Percentiles rank a stretch among this genome's conserved stretches.
Conservation (phyloP, 2,329 filamentous ascomycete genomes). For the Fusarium sarcochroum region DNA sequence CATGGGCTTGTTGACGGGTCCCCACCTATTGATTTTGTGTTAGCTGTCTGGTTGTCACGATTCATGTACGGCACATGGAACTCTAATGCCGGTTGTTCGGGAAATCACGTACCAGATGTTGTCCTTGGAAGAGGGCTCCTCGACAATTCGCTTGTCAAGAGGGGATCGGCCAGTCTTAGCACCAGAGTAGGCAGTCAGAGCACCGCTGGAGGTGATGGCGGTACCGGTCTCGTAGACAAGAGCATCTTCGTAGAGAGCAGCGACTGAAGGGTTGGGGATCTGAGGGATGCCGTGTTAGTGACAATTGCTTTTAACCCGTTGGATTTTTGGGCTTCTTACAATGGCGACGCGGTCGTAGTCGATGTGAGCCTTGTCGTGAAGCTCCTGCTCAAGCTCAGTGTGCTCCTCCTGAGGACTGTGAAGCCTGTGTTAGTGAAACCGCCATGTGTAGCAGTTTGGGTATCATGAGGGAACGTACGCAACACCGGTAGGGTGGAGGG, state of each 20-base stretch:
- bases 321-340: conserved; percentile 68
- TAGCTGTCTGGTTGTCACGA: conserved; percentile 47
- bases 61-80: conserved; percentile 26
- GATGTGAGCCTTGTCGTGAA: conserved; percentile 98
- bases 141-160: conserved; percentile 96
- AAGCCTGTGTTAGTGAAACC: conserved; percentile 49
- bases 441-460: conserved; percentile 23
- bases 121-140: conserved; percentile 89
- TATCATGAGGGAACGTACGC: conserved; percentile 72
- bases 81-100: conserved; percentile 26
- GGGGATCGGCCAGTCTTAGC: conserved; percentile 98
- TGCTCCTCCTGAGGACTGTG: conserved; percentile 84
- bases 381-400: conserved; percentile 96
- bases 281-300: conserved; percentile 49
- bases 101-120: conserved; percentile 79
- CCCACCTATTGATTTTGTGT: conserved; percentile 73
- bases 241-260: conserved; percentile 98
- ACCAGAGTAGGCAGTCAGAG: conserved; percentile 96
- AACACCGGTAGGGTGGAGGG: conserved; percentile 90
- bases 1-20: conserved; percentile 99
- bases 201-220: conserved; percentile 95
- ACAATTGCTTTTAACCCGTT: not conserved
- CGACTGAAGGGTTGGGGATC: conserved; percentile 93
- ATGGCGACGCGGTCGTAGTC: conserved; percentile 99
- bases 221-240: conserved; percentile 97